phyloP scores from a whole-genome alignment of 108 stramenopile species.

The Nitzschia inconspicua region DNA sequence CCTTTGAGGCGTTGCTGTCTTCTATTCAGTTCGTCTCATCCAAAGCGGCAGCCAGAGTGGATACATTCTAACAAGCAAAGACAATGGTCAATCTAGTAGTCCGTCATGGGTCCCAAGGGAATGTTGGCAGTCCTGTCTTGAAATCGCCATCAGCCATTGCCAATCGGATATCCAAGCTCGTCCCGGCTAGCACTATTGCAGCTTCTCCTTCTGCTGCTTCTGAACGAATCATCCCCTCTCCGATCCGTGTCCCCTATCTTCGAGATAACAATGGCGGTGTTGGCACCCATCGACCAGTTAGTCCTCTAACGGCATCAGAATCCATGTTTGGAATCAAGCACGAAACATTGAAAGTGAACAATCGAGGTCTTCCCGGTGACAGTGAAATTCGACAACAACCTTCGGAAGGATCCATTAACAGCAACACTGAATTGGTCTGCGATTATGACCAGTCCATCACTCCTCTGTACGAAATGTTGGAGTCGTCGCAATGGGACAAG shows the following conservation, averaged over 20 bases:
- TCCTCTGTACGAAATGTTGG: constrained; percentile 58
- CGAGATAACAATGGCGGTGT: background rate
- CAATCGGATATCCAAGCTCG: too few relatives aligned
- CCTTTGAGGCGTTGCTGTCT: background rate
- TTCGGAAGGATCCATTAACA: background rate
- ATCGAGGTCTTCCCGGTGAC: too few relatives aligned
- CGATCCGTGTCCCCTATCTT: constrained; percentile 8
- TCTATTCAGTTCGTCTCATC: background rate
- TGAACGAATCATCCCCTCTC: constrained; percentile 14
- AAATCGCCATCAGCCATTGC: background rate
- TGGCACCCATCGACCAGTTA: constrained; percentile 6
- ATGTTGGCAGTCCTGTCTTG: too few relatives aligned
- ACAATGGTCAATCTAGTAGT: constrained; percentile 23
- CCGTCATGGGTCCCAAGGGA: constrained; percentile 3
- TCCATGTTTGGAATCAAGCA: constrained; percentile 4
- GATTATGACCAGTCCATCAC: constrained; percentile 67
- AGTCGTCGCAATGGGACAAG: constrained; percentile 65
- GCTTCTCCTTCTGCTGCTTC: background rate
- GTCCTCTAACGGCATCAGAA: constrained; percentile 19
- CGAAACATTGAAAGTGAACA: too few relatives aligned
- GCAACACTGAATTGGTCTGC: constrained; percentile 11
- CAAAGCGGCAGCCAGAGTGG: too few relatives aligned
- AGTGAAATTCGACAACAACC: background rate
- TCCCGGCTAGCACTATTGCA: background rate
- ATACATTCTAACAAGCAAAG: too few relatives aligned